These are phyloP conservation scores for Gossypium australe DNA, from an alignment of 345 rosid species.

Conservation along the genomic window DNA sequence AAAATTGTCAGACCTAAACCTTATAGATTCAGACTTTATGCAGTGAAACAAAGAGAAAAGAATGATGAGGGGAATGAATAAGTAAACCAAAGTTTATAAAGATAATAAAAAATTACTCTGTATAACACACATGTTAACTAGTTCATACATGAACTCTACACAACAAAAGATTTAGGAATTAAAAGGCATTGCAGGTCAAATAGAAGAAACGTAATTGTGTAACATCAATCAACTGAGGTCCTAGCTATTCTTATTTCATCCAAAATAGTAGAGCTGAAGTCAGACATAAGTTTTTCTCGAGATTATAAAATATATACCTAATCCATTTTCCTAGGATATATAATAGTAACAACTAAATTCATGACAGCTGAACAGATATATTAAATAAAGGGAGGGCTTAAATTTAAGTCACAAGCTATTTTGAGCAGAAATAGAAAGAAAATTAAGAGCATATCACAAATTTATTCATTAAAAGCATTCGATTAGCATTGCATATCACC, in stretches of 20 bases:
- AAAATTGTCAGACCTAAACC: constrained; percentile 3
- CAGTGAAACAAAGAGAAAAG: not conserved
- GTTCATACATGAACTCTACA: not conserved
- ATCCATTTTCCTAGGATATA: not conserved
- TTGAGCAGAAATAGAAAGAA: not conserved
- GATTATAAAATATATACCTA: constrained; percentile 2
- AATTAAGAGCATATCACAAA: not conserved
- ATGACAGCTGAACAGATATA: not conserved
- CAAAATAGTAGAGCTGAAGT: not conserved
- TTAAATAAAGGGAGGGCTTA: not conserved
- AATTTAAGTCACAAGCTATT: not conserved
- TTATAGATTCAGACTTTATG: not conserved
- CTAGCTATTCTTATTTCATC: not conserved
- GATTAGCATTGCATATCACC: constrained; percentile 33
- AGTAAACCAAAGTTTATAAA: not conserved
- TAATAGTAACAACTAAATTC: not conserved
- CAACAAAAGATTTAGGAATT: not conserved
- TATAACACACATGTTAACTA: not conserved
- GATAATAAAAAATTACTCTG: not conserved
- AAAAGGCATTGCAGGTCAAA: not conserved
- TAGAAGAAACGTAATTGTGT: not conserved
- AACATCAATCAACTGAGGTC: not conserved
- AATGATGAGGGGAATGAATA: not conserved
- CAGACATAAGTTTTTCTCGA: not conserved
- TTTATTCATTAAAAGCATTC: constrained; percentile 6